Percentiles rank a stretch among this genome's conserved stretches.
phyloP scores from a whole-genome alignment of 768 basidiomycete genomes.

The Trametes cubensis region DNA sequence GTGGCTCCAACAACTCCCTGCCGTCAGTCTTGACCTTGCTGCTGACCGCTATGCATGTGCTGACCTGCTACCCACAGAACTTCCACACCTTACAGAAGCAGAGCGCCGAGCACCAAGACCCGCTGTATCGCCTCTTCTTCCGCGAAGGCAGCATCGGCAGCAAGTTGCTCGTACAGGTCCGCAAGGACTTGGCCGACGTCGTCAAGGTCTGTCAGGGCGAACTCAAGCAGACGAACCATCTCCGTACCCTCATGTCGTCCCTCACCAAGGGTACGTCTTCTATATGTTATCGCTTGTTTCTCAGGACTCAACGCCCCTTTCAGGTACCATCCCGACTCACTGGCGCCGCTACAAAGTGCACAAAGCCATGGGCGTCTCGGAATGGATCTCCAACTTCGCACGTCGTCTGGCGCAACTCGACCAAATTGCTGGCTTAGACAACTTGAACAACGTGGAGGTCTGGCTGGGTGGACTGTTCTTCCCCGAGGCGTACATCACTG shows the following conservation, averaged over 20 bases:
- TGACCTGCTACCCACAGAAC: constrained; percentile 43
- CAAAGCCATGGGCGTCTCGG: constrained; percentile 77
- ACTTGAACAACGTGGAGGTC: constrained; percentile 71
- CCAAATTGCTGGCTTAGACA: constrained; percentile 63
- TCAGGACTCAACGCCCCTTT: no score
- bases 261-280: constrained; percentile 76
- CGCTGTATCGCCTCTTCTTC: constrained; percentile 85
- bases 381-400: constrained; percentile 83
- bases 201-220: constrained; percentile 83
- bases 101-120: constrained; percentile 73
- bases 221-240: constrained; percentile 94
- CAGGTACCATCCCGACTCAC: constrained; percentile 85
- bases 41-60: neutral
- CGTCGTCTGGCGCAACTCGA: constrained; percentile 85
- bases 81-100: constrained; percentile 68
- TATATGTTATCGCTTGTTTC: neutral
- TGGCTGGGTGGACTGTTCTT: constrained; percentile 96
- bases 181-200: constrained; percentile 79
- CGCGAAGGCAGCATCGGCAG: constrained; percentile 84
- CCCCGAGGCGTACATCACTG: constrained; percentile 95
- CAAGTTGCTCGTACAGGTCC: constrained; percentile 77
- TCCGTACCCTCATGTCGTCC: constrained; percentile 87
- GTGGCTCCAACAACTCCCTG: constrained; percentile 79
- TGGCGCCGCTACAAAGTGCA: constrained; percentile 92
- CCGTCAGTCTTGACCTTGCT: constrained; percentile 47